phyloP scores from a whole-genome alignment of 768 basidiomycete species.

The Gloeostereum incarnatum region DNA sequence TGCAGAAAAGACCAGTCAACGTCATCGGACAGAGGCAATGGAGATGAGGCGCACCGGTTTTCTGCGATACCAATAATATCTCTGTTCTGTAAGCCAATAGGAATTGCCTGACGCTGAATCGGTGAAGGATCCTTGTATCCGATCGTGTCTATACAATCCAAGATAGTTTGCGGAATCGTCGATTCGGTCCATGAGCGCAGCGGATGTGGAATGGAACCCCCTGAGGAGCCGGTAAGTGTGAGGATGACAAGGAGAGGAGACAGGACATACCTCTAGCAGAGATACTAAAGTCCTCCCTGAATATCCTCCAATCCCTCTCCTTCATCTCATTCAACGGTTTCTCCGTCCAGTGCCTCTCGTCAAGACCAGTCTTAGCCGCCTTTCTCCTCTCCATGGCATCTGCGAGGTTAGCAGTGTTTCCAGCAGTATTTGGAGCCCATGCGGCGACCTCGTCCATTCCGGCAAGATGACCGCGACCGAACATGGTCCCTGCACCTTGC shows the following conservation, averaged over 20 bases:
- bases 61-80: slow-evolving; percentile 99
- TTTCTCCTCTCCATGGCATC: slow-evolving; percentile 78
- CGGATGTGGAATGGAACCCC: slow-evolving; percentile 90
- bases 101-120: slow-evolving; percentile 97
- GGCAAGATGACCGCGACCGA: slow-evolving; percentile 74
- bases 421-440: slow-evolving; percentile 21
- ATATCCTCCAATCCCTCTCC: slow-evolving; percentile 98
- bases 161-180: slow-evolving; percentile 64
- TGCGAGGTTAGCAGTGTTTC: slow-evolving; percentile 44
- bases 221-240: slow-evolving; percentile 24
- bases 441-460: slow-evolving; percentile 80
- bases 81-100: slow-evolving; percentile 94
- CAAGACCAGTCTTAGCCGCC: slow-evolving; percentile 73
- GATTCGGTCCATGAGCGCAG: slow-evolving; percentile 91
- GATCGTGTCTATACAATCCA: slow-evolving; percentile 81
- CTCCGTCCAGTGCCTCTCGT: slow-evolving; percentile 97
- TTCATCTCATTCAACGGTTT: slow-evolving; percentile 91
- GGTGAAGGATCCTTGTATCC: slow-evolving; percentile 97
- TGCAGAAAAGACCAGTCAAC: slow-evolving; percentile 17
- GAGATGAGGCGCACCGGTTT: slow-evolving; percentile 55
- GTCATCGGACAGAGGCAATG: slow-evolving; percentile 1
- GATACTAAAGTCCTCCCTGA: slow-evolving; percentile 97
- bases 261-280: slow-evolving; percentile 68
- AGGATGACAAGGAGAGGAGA: slow-evolving; percentile 1
- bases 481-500: slow-evolving; percentile 84